Evolutionary conservation across 768 basidiomycete species (phyloP).

Genomic region (Panellus pusillus): DNA sequence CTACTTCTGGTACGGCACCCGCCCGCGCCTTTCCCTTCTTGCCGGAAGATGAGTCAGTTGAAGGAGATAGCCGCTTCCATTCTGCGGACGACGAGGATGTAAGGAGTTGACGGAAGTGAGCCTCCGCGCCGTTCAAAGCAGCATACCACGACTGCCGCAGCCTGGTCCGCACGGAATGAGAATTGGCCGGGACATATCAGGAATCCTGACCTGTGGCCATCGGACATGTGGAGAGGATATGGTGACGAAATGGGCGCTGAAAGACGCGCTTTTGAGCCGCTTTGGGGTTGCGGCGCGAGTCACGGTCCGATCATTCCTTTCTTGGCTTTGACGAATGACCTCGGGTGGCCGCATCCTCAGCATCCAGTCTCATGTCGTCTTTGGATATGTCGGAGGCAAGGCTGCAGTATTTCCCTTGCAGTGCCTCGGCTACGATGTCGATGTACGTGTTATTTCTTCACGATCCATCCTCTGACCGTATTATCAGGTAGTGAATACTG

Average conservation of each 20-base stretch:
- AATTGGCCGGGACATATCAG: not conserved
- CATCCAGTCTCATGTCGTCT: conserved; percentile 91
- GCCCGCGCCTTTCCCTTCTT: conserved; percentile 65
- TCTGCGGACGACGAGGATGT: conserved; percentile 66
- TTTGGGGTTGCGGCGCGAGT: not conserved
- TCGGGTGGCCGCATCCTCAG: conserved; percentile 67
- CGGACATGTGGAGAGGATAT: conserved; percentile 39
- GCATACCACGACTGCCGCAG: conserved; percentile 81
- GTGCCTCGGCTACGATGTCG: conserved; percentile 93
- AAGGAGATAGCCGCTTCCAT: conserved; percentile 78
- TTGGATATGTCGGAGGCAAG: conserved; percentile 91
- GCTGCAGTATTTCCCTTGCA: conserved; percentile 77
- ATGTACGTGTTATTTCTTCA: conserved; percentile 52
- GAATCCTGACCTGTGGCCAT: conserved; percentile 56
- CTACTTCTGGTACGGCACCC: conserved; percentile 54
- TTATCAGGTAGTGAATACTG: conserved; percentile 78
- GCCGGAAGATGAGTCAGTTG: conserved; percentile 36
- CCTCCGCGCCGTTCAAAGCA: conserved; percentile 72
- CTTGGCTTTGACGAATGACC: not conserved
- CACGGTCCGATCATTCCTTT: not conserved
- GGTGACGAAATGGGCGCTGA: too few species aligned
- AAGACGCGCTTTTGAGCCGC: too few species aligned
- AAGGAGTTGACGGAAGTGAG: conserved; percentile 75
- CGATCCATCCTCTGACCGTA: conserved; percentile 9
- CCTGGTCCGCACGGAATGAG: conserved; percentile 38